Evolutionary conservation across 108 stramenopile genomes (phyloP).

Genomic region (Pseudonitzschia multiseries): DNA sequence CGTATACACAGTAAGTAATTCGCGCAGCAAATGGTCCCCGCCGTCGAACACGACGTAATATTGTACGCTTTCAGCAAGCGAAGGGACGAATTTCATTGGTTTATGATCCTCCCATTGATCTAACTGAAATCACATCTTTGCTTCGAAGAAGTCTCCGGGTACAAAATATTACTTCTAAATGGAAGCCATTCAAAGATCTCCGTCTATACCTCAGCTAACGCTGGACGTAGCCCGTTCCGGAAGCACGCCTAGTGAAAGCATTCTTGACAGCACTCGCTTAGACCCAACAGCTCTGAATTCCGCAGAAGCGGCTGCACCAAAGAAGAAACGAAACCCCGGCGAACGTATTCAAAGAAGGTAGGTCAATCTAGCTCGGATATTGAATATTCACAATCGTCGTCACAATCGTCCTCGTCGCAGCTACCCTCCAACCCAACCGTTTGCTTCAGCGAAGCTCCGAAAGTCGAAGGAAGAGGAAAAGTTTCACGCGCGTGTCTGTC

Average conservation of each 20-base stretch:
- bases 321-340: slow-evolving; percentile 8
- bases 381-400: not conserved
- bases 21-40: not conserved
- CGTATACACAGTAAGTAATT: not conserved
- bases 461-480: slow-evolving; percentile 10
- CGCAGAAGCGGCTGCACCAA: not conserved
- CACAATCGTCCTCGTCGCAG: slow-evolving; percentile 7
- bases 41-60: not conserved
- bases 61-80: not conserved
- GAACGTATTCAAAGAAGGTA: slow-evolving; percentile 20
- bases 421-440: not conserved
- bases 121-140: not conserved
- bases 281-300: not conserved
- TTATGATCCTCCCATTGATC: not conserved
- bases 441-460: not conserved
- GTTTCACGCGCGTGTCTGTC: not conserved
- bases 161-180: not conserved
- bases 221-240: not conserved
- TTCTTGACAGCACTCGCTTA: not conserved
- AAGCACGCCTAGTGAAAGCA: not conserved
- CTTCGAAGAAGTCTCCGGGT: not conserved
- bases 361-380: not conserved
- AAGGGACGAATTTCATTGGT: not conserved
- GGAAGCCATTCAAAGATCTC: not conserved
- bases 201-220: not conserved